Conservation (phyloP, 208 protist species). For the Lotmaria passim region DNA sequence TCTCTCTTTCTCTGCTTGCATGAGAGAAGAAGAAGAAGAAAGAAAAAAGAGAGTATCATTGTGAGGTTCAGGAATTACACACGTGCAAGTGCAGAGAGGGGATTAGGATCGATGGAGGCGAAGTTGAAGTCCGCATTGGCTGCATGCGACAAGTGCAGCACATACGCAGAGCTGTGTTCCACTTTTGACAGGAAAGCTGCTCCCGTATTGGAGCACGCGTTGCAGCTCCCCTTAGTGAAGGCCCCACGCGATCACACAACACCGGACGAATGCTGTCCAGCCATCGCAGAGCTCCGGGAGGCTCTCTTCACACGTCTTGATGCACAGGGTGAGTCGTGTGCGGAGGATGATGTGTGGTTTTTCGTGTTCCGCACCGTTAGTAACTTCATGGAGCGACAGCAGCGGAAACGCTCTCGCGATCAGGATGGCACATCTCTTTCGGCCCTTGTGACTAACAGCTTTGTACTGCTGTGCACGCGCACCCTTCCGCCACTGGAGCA, state of each 20-base stretch:
- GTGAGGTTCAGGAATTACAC: no score
- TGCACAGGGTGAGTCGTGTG: not conserved
- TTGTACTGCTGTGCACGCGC: conserved; percentile 76
- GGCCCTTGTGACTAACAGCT: conserved; percentile 63
- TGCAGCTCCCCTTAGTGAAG: conserved; percentile 49
- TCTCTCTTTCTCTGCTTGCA: no score
- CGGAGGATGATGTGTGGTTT: conserved; percentile 84
- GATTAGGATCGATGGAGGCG: conserved; percentile 31
- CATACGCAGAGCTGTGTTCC: conserved; percentile 29
- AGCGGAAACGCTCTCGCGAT: conserved; percentile 52
- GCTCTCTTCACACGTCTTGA: conserved; percentile 32
- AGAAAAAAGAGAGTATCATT: not conserved
- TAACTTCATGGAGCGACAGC: conserved; percentile 52
- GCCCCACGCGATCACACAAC: conserved; percentile 64
- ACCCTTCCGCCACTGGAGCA: conserved; percentile 52
- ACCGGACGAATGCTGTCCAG: conserved; percentile 71
- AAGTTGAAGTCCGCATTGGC: conserved; percentile 43
- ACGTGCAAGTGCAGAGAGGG: not conserved
- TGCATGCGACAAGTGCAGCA: conserved; percentile 36
- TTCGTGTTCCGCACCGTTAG: conserved; percentile 59
- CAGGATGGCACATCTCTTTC: conserved; percentile 30
- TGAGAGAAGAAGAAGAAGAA: no score
- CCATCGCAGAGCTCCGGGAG: conserved; percentile 60
- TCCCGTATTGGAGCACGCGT: conserved; percentile 49
- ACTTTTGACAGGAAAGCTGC: conserved; percentile 36